Conservation (phyloP, 805 yeast genomes). For the Torulaspora franciscae region DNA sequence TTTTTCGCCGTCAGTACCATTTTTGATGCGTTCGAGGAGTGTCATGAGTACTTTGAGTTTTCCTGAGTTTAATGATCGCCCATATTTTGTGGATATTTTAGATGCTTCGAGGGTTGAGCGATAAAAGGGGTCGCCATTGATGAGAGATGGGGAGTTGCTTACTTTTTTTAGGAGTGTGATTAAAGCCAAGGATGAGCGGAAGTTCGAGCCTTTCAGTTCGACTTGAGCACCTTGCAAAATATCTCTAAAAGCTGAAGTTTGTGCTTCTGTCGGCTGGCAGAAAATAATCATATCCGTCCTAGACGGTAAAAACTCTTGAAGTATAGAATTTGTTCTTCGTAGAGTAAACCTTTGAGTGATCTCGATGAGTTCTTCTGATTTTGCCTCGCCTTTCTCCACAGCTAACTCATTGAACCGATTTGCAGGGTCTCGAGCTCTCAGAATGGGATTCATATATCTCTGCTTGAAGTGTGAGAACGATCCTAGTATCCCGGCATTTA, state of each 20-base stretch:
- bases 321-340: constrained; percentile 61
- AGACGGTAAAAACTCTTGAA: constrained; percentile 59
- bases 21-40: constrained; percentile 47
- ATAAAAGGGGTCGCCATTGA: constrained; percentile 43
- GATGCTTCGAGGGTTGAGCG: constrained; percentile 10
- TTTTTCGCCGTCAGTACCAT: constrained; percentile 52
- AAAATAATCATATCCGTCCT: constrained; percentile 73
- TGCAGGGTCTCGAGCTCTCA: constrained; percentile 60
- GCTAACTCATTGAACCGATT: constrained; percentile 49
- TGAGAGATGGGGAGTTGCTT: constrained; percentile 73
- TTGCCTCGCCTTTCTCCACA: constrained; percentile 52
- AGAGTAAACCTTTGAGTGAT: constrained; percentile 64
- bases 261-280: constrained; percentile 67
- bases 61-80: constrained; percentile 43
- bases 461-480: constrained; percentile 53
- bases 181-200: constrained; percentile 51
- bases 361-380: constrained; percentile 57
- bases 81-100: constrained; percentile 13
- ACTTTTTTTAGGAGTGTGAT: constrained; percentile 74
- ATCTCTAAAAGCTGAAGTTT: constrained; percentile 50
- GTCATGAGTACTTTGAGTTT: constrained; percentile 59
- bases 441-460: constrained; percentile 64
- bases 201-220: constrained; percentile 29
- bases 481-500: constrained; percentile 81
- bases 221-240: constrained; percentile 36